Evolutionary conservation across 345 rosid species (phyloP).

Genomic region (Raphanus raphanistrum): DNA sequence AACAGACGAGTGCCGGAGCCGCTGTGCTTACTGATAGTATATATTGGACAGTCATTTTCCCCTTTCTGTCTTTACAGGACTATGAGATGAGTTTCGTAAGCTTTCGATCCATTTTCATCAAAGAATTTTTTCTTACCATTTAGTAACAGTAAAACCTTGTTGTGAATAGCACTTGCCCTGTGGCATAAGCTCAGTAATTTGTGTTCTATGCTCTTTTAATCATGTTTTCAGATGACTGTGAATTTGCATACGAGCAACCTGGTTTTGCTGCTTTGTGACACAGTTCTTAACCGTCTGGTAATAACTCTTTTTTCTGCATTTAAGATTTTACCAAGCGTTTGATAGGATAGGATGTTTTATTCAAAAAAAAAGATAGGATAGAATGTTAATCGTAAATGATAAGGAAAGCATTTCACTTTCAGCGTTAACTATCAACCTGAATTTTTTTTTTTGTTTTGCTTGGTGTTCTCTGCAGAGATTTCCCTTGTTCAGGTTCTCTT

Average conservation of each 20-base stretch:
- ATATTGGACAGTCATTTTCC: slow-evolving; percentile 69
- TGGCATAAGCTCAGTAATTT: neutral
- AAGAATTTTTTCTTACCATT: neutral
- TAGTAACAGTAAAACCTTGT: neutral
- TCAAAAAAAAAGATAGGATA: too few relatives aligned
- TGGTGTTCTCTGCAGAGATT: slow-evolving; percentile 47
- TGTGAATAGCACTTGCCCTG: neutral
- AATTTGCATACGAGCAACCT: slow-evolving; percentile 62
- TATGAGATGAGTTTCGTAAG: slow-evolving; percentile 57
- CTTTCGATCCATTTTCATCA: neutral
- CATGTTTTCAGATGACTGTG: slow-evolving; percentile 56
- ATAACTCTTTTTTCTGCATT: neutral
- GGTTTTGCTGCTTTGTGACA: slow-evolving; percentile 57
- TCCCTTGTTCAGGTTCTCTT: slow-evolving; percentile 65
- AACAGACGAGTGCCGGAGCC: slow-evolving; percentile 63
- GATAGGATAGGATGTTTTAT: too few relatives aligned
- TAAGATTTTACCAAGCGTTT: neutral
- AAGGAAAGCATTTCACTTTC: too few relatives aligned
- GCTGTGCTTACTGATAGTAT: slow-evolving; percentile 62
- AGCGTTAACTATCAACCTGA: neutral
- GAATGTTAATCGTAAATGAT: too few relatives aligned
- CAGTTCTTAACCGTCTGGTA: slow-evolving; percentile 64
- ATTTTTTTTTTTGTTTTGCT: slow-evolving; percentile 3
- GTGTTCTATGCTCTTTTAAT: neutral
- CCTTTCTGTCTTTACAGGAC: slow-evolving; percentile 57